Conservation (phyloP, 108 stramenopile species). For the Skeletonema grethae region DNA sequence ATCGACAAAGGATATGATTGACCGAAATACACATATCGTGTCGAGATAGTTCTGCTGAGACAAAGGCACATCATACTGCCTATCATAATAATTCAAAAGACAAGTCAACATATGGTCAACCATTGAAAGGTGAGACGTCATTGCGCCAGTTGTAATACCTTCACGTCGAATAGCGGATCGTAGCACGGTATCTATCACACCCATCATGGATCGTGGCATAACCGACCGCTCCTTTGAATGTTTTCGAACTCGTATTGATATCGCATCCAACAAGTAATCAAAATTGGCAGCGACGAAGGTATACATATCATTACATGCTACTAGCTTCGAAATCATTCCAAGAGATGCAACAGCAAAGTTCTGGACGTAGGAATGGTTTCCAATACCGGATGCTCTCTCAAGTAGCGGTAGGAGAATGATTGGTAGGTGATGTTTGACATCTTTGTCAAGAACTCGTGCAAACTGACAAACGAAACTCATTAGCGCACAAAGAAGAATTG, state of each 20-base stretch:
- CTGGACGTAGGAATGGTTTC: conserved; percentile 49
- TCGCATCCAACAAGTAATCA: conserved; percentile 51
- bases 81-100: conserved; percentile 29
- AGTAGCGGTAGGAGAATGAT: conserved; percentile 48
- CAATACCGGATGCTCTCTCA: conserved; percentile 40
- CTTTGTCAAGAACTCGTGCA: conserved; percentile 20
- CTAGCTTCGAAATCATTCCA: conserved; percentile 17
- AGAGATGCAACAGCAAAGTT: conserved; percentile 23
- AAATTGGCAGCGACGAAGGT: conserved; percentile 42
- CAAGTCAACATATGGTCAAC: conserved; percentile 33
- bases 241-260: conserved; percentile 32
- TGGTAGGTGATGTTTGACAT: conserved; percentile 26
- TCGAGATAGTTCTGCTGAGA: conserved; percentile 19
- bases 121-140: conserved; percentile 14
- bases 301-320: conserved; percentile 18
- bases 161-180: conserved; percentile 12
- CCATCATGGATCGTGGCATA: conserved; percentile 35
- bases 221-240: conserved; percentile 26
- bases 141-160: not conserved
- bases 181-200: conserved; percentile 39
- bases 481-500: conserved; percentile 39
- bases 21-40: conserved; percentile 29
- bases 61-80: conserved; percentile 12
- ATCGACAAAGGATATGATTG: conserved; percentile 38
- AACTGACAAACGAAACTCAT: conserved; percentile 41